Percentiles rank a stretch among this genome's conserved stretches.
Evolutionary conservation across 225 moss, liverwort and hornwort genomes (phyloP).

Genomic region (Climacium dendroides): DNA sequence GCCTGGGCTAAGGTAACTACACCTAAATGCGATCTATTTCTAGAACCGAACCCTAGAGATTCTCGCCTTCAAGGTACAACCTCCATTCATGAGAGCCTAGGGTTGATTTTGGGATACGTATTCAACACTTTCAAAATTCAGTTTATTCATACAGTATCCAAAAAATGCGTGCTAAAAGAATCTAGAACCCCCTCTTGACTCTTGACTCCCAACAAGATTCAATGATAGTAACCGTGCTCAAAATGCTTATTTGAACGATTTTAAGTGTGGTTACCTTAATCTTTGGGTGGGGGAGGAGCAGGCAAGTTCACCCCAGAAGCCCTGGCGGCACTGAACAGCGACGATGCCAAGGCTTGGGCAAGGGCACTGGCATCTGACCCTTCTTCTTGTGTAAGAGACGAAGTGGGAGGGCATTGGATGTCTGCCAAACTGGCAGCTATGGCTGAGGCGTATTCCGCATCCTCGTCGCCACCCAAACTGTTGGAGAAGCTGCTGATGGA

Average conservation of each 20-base stretch:
- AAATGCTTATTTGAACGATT: background rate
- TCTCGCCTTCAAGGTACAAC: background rate
- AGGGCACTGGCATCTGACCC: conserved; percentile 35
- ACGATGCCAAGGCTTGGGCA: conserved; percentile 43
- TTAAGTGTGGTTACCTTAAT: background rate
- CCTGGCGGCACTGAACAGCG: conserved; percentile 39
- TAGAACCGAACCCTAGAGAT: background rate
- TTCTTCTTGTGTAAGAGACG: background rate
- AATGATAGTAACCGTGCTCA: background rate
- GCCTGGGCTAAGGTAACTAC: background rate
- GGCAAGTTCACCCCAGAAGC: conserved; percentile 25
- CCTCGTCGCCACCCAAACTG: background rate
- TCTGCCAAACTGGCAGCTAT: conserved; percentile 37
- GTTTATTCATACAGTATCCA: background rate
- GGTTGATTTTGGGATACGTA: background rate
- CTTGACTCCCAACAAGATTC: background rate
- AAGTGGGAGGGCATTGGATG: conserved; percentile 15
- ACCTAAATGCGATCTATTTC: background rate
- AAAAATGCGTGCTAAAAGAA: background rate
- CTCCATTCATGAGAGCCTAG: background rate
- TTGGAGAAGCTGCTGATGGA: background rate
- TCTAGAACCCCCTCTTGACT: background rate
- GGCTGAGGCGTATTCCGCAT: conserved; percentile 26
- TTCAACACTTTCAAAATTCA: background rate
- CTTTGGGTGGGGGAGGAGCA: conserved; percentile 29